Evolutionary conservation across 2,329 filamentous ascomycete species (phyloP).

Genomic region (Cercospora beticola): DNA sequence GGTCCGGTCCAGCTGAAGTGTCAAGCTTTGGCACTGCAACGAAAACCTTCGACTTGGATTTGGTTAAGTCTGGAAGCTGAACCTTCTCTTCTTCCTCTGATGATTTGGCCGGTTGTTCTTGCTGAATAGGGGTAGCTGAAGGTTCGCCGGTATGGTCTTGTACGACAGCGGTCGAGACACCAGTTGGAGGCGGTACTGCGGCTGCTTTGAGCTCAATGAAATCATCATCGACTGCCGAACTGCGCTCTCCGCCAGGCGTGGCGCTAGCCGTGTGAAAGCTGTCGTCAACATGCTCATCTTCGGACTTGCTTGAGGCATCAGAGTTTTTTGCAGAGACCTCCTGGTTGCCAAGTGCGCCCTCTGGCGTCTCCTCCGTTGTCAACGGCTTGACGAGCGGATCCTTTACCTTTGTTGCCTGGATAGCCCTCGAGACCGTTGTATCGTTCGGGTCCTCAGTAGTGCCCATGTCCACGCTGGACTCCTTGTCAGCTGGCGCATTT

Average conservation of each 20-base stretch:
- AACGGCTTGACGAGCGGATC: neutral
- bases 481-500: neutral
- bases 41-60: slow-evolving; percentile 13
- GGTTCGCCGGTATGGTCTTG: neutral
- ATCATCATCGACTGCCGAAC: neutral
- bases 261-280: slow-evolving; percentile 38
- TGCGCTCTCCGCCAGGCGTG: slow-evolving; percentile 20
- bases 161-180: neutral
- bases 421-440: neutral
- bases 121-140: neutral
- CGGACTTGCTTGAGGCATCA: slow-evolving; percentile 13
- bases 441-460: neutral
- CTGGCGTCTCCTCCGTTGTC: slow-evolving; percentile 7
- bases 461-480: neutral
- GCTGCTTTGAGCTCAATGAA: neutral
- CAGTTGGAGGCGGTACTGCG: neutral
- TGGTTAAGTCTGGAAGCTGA: slow-evolving; percentile 15
- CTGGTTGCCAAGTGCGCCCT: neutral
- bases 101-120: neutral
- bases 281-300: slow-evolving; percentile 33
- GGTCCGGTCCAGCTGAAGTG: neutral
- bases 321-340: neutral
- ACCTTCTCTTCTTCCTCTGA: slow-evolving; percentile 18
- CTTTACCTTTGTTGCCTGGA: neutral
- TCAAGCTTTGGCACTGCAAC: slow-evolving; percentile 13